Base-by-base conservation (phyloP, 768 basidiomycete genomes). In the Daedaleopsis nitida region DNA sequence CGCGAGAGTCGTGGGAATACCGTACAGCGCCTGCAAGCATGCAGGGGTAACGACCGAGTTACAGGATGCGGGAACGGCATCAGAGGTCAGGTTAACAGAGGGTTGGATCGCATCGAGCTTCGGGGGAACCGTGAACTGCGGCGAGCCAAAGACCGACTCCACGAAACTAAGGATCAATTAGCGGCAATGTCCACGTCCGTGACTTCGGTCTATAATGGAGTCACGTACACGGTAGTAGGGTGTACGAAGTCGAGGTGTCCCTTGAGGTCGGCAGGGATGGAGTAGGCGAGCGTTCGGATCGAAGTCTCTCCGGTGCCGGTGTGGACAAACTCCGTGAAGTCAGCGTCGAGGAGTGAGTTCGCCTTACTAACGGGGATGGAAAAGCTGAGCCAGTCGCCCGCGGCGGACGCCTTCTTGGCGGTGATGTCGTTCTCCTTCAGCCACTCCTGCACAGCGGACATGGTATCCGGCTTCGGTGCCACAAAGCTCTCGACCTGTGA, bases 261-360 rank as follows among this genome's bases (percentile, higher is more conserved):
- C 39, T 67, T 58, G 5, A 79, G 68, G 14, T 67, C 66, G 14
- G 65, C 48, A 4, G 77, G 78, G 35, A 79, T 64, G 12, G 77
- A 76, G 65, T 76, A 77, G 12, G 65, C 60, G n/a, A 78, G 70
- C 3, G 77, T 77, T 43, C 77, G 73, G 39, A 78, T 65, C 35
- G 65, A 63, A 32, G 66, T 48, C 55, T 53, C 64, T 37, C 76
- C 74, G 39, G 71, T 69, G 1, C 62, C 62, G 4, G 58, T 45
- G 60, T 78, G 74, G 39, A 60, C 68, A 67, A 75, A 79, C 12
- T 72, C 64, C 5, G 65, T 32, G 68, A 75, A 79, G 17, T 74
- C 68, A 19, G 78, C 70, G 38, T 67, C 67, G 44, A 79, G 66
- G 32, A 79, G 55, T 19, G 64, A 59, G 64, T 75, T 77, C 8